Conservation (phyloP, 331 rosid genomes). For the Rosa hybrid region DNA sequence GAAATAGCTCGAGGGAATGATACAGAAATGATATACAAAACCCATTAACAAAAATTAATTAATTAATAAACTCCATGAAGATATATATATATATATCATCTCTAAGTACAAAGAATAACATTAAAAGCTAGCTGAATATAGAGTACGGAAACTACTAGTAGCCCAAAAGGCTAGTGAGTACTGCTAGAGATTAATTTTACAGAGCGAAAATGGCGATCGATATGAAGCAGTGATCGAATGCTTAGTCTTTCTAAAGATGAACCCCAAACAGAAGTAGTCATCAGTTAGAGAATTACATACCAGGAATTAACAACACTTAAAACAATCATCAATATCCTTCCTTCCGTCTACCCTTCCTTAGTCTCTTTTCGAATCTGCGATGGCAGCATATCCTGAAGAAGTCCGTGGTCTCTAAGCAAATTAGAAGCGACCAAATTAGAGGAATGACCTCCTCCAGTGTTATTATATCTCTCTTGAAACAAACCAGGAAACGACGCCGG, state of each 20-base stretch:
- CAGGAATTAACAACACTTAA: conserved; percentile 13
- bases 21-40: conserved; percentile 7
- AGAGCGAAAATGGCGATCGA: conserved; percentile 13
- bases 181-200: conserved; percentile 11
- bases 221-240: not conserved
- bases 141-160: conserved; percentile 27
- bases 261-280: conserved; percentile 12
- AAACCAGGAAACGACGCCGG: conserved; percentile 33
- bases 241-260: conserved; percentile 12
- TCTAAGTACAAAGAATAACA: conserved; percentile 38
- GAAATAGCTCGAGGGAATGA: not conserved
- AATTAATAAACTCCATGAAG: conserved; percentile 20
- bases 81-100: conserved; percentile 4
- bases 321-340: conserved; percentile 14
- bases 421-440: conserved; percentile 14
- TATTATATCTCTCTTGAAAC: conserved; percentile 27
- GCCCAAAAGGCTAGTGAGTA: conserved; percentile 13
- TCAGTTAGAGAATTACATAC: conserved; percentile 32
- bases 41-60: conserved; percentile 2
- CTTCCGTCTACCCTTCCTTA: conserved; percentile 21
- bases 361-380: conserved; percentile 44
- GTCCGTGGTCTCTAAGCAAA: conserved; percentile 61
- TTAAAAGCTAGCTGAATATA: conserved; percentile 9
- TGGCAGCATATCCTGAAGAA: conserved; percentile 77
- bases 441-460: conserved; percentile 14